These are phyloP conservation scores for Trichophyton mentagrophytes DNA, from an alignment of 2,329 filamentous ascomycete genomes.

Conservation along the genomic window DNA sequence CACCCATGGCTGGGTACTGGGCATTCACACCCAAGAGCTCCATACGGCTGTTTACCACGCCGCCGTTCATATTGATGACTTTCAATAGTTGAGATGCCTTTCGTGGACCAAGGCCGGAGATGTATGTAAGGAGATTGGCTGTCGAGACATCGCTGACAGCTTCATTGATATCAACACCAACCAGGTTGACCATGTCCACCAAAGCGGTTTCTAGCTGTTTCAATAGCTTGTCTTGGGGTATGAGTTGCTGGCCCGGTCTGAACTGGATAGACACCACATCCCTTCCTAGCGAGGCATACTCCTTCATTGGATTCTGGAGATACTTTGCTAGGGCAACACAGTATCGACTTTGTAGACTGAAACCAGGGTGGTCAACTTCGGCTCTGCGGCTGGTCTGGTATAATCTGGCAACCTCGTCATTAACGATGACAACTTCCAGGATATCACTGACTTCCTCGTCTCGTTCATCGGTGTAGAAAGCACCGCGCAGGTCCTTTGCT, in stretches of 20 bases:
- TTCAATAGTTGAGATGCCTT: conserved; percentile 80
- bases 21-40: conserved; percentile 84
- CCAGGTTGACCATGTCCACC: conserved; percentile 96
- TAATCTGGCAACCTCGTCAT: conserved; percentile 91
- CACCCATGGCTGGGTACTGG: conserved; percentile 68
- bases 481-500: conserved; percentile 62
- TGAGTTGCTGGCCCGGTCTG: conserved; percentile 76
- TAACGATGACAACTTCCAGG: conserved; percentile 80
- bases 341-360: conserved; percentile 70
- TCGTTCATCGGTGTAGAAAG: conserved; percentile 74
- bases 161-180: conserved; percentile 90
- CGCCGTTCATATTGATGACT: conserved; percentile 82
- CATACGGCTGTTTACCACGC: conserved; percentile 67
- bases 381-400: conserved; percentile 85
- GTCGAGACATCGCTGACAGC: conserved; percentile 69
- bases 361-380: conserved; percentile 63
- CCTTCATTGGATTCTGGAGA: conserved; percentile 88
- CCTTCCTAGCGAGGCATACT: conserved; percentile 84
- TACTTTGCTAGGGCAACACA: conserved; percentile 82
- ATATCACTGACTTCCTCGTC: conserved; percentile 63
- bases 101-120: conserved; percentile 80
- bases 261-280: conserved; percentile 80
- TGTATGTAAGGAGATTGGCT: conserved; percentile 77
- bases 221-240: conserved; percentile 74
- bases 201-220: conserved; percentile 88